phyloP scores from a whole-genome alignment of 2,329 filamentous ascomycete genomes.

The Trichoderma guizhouense region DNA sequence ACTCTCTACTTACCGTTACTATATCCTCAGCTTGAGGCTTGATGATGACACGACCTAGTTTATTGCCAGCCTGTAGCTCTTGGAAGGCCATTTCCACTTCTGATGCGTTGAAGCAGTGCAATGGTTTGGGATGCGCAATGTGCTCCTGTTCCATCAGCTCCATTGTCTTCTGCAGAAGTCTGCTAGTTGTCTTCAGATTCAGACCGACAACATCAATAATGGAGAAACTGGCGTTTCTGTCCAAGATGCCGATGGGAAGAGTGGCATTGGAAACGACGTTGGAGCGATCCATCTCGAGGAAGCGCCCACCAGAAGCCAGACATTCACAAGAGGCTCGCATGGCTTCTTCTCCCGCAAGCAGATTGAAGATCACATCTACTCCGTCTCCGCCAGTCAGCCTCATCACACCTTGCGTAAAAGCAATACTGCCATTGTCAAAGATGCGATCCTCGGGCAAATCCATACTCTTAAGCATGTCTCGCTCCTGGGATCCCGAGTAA shows the following conservation, averaged over 20 bases:
- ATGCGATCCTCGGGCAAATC: too few species aligned
- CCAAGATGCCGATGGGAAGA: conserved; percentile 21
- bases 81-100: conserved; percentile 18
- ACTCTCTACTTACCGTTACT: conserved; percentile 14
- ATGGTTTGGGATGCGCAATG: background rate
- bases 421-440: too few species aligned
- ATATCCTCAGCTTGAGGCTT: background rate
- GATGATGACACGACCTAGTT: conserved; percentile 1
- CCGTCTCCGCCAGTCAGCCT: too few species aligned
- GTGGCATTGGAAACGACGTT: too few species aligned
- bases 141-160: conserved; percentile 17
- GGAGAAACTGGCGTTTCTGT: conserved; percentile 22
- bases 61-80: too few species aligned
- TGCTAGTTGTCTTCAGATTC: background rate
- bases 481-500: conserved; percentile 29
- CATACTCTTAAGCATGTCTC: too few species aligned
- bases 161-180: conserved; percentile 16
- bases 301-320: conserved; percentile 32
- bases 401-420: too few species aligned
- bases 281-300: too few species aligned
- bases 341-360: too few species aligned
- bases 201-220: conserved; percentile 22
- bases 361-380: too few species aligned
- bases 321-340: too few species aligned
- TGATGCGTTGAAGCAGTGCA: background rate